Evolutionary conservation across 768 basidiomycete species (phyloP).

Genomic region (Cyclocybe aegerita): DNA sequence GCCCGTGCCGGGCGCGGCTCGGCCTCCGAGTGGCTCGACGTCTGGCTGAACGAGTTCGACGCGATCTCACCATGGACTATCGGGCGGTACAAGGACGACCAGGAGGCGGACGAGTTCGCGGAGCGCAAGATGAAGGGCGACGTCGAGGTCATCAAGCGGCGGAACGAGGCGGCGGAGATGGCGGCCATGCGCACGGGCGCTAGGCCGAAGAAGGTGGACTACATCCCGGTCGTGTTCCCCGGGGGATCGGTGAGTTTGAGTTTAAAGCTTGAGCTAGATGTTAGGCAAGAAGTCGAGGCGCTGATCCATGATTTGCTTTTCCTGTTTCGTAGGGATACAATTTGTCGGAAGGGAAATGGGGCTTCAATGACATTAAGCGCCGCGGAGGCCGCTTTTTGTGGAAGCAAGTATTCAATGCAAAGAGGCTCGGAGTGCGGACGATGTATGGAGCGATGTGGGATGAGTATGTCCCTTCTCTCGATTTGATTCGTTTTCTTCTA

Average conservation of each 20-base stretch:
- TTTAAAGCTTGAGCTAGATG: constrained; percentile 1
- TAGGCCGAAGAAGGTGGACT: constrained; percentile 58
- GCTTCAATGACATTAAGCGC: constrained; percentile 68
- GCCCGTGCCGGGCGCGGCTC: constrained; percentile 29
- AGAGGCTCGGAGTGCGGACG: constrained; percentile 55
- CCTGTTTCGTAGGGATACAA: constrained; percentile 58
- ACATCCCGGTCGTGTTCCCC: constrained; percentile 81
- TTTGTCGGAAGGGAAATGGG: constrained; percentile 68
- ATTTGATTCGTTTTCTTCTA: constrained; percentile 6
- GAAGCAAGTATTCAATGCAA: constrained; percentile 74
- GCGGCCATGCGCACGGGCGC: too few relatives aligned
- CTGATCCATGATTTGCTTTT: constrained; percentile 5
- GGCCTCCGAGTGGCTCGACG: constrained; percentile 50
- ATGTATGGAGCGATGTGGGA: constrained; percentile 91
- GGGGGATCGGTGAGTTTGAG: constrained; percentile 69
- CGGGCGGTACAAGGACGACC: constrained; percentile 62
- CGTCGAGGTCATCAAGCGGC: constrained; percentile 52
- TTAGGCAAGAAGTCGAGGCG: neutral
- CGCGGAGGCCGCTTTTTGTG: constrained; percentile 78
- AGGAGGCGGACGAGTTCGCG: constrained; percentile 63
- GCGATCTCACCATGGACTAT: constrained; percentile 85
- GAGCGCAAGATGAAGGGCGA: constrained; percentile 65
- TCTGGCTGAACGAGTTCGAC: constrained; percentile 79
- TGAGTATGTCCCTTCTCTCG: constrained; percentile 44
- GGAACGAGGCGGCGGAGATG: constrained; percentile 36